Conservation (phyloP, 2,329 filamentous ascomycete species). For the Stromatinia cepivora region DNA sequence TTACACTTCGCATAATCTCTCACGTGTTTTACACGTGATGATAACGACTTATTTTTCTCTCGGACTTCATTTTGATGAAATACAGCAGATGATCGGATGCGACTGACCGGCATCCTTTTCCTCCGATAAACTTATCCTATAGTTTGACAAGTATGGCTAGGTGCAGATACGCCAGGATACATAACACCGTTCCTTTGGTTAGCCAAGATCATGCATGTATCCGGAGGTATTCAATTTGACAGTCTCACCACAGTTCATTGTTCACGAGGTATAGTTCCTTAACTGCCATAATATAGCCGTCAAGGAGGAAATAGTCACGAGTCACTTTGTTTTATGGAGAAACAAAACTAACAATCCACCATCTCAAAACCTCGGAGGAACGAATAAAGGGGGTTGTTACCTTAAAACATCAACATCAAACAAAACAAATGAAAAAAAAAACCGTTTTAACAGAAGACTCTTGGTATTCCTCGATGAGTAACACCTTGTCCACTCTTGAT, state of each 20-base stretch:
- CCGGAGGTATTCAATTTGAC: conserved; percentile 20
- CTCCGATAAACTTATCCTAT: conserved; percentile 20
- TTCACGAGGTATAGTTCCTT: conserved; percentile 12
- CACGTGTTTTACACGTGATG: neutral
- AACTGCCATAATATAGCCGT: conserved; percentile 16
- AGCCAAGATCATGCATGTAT: conserved; percentile 25
- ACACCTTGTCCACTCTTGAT: neutral
- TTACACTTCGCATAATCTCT: neutral
- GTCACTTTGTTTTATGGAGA: conserved; percentile 14
- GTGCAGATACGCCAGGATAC: conserved; percentile 23
- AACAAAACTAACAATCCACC: conserved; percentile 12
- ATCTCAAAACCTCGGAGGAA: conserved; percentile 20
- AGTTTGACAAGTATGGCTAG: conserved; percentile 21
- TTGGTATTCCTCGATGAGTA: conserved; percentile 8
- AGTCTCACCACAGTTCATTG: conserved; percentile 15
- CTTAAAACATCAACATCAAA: conserved; percentile 18
- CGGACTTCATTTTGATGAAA: neutral
- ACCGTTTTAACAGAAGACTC: conserved; percentile 7
- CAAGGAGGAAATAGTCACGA: conserved; percentile 16
- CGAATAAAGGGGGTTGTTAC: conserved; percentile 13
- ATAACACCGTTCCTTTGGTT: conserved; percentile 20
- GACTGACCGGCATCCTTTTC: conserved; percentile 6
- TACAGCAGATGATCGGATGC: conserved; percentile 19
- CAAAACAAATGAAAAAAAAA: conserved; percentile 9
- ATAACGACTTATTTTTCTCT: neutral